Evolutionary conservation across 1,284 basidiomycete species (phyloP).

Genomic region (Microbotryomycetes sp.): DNA sequence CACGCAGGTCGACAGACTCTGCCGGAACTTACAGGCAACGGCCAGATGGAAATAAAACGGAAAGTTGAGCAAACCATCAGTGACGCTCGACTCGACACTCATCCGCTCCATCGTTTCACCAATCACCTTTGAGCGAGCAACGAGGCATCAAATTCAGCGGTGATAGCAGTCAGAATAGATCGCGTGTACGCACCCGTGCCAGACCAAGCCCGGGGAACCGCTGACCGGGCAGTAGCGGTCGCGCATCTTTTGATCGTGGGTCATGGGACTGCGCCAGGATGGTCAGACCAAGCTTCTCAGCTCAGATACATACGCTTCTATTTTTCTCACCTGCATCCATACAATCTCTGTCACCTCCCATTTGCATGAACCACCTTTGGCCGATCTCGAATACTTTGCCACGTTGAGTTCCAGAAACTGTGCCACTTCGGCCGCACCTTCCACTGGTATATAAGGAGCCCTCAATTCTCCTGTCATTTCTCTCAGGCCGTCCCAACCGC

Average conservation of each 20-base stretch:
- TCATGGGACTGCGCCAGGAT: background rate
- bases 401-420: slow-evolving; percentile 1
- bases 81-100: slow-evolving; percentile 2
- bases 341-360: slow-evolving; percentile 10
- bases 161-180: too few relatives aligned
- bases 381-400: background rate
- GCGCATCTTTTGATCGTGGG: background rate
- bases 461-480: slow-evolving; percentile 8
- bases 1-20: background rate
- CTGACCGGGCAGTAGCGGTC: slow-evolving; percentile 8
- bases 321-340: slow-evolving; percentile 6
- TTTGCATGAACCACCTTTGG: slow-evolving; percentile 1
- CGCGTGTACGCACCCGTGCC: slow-evolving; percentile 1
- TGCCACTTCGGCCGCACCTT: slow-evolving; percentile 2
- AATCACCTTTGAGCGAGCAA: background rate
- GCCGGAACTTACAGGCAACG: background rate
- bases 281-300: too few relatives aligned
- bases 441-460: slow-evolving; percentile 6
- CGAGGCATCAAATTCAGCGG: too few relatives aligned
- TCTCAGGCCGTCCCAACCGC: slow-evolving; percentile 3
- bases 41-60: slow-evolving; percentile 9
- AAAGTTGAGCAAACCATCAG: slow-evolving; percentile 9
- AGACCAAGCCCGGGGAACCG: slow-evolving; percentile 3
- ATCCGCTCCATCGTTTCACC: background rate
- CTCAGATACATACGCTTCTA: too few relatives aligned